These are phyloP conservation scores for Trichoderma sp. DNA, from an alignment of 2,329 filamentous ascomycete species.

Conservation along the genomic window DNA sequence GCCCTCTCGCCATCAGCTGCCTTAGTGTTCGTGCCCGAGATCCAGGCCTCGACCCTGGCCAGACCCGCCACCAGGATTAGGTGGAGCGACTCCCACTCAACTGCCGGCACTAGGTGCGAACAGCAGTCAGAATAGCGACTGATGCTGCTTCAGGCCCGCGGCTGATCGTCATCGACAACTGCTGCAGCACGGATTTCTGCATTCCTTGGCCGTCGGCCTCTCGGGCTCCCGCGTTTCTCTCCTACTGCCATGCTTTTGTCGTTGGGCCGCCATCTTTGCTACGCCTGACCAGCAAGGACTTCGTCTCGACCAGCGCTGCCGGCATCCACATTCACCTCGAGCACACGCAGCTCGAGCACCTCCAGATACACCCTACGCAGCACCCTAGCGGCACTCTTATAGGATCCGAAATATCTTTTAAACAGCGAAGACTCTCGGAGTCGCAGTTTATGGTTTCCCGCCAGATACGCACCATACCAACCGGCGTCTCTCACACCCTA, in stretches of 20 bases:
- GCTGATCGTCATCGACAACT: neutral
- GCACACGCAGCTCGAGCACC: neutral
- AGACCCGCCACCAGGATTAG: neutral
- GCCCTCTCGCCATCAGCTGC: no score
- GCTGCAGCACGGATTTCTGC: neutral
- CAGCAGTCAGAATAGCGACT: neutral
- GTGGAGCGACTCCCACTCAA: neutral
- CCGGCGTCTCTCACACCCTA: neutral
- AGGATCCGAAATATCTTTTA: neutral
- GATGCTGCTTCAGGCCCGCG: neutral
- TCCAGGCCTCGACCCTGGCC: no score
- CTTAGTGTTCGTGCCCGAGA: neutral
- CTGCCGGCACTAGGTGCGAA: neutral
- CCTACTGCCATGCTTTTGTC: neutral
- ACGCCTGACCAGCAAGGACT: neutral
- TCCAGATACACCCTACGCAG: neutral
- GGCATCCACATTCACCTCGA: neutral
- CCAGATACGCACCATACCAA: neutral
- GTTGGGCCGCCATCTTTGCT: neutral
- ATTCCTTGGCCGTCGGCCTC: neutral
- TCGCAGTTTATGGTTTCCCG: neutral
- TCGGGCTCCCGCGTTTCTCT: neutral
- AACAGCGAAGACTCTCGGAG: neutral
- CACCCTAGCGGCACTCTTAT: neutral
- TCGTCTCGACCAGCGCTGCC: neutral